Base-by-base conservation (phyloP, 495 filamentous ascomycete genomes). In the Aspergillus panamensis region DNA sequence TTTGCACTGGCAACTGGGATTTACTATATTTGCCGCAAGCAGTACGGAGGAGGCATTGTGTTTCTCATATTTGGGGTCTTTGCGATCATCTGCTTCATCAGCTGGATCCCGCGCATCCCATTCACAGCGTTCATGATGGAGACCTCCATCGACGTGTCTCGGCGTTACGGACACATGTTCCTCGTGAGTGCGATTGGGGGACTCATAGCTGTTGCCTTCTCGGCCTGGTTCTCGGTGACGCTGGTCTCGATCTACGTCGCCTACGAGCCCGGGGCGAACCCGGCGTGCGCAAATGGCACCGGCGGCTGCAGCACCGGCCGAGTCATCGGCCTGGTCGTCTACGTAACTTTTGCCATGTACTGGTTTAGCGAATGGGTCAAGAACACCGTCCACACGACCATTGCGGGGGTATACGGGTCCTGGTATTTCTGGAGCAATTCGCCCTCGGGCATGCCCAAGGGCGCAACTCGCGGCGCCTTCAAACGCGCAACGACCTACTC, bases 341-440 rank as follows among this genome's bases (percentile, higher is more conserved):
- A 95, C 72, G 82, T 91, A 51, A 95, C 91, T 0, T 96, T 96
- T 65, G 90, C 91, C 21, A 84, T 81, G 64, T 96, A 95, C 73
- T 97, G 92, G 93, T 84, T 96, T 61, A 87, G 86, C 21, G 92
- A 96, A 67, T 91, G 87, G 81, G 68, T 96, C 55, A 96, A 96
- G 74, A 96, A 96, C 69, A 90, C 87, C 14, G 87, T 96, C 35
- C 92, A 97, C 70, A 87, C 85, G 31, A 91, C 87, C 19, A 87
- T 96, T 65, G 87, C 89, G 0, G 91, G 93, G 10, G 87, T 96
- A 12, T 96, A 96, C 60, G 92, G 90, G 0, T 88, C 87, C 1
- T 96, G 92, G 92, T 97, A 96, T 73, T 96, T 96, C 76, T 86
- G 78, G 62, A 73, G 78, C 33, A 74, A 81, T 16, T 87, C 87